Conservation (phyloP, 2,329 filamentous ascomycete genomes). For the Aspergillus sp. region DNA sequence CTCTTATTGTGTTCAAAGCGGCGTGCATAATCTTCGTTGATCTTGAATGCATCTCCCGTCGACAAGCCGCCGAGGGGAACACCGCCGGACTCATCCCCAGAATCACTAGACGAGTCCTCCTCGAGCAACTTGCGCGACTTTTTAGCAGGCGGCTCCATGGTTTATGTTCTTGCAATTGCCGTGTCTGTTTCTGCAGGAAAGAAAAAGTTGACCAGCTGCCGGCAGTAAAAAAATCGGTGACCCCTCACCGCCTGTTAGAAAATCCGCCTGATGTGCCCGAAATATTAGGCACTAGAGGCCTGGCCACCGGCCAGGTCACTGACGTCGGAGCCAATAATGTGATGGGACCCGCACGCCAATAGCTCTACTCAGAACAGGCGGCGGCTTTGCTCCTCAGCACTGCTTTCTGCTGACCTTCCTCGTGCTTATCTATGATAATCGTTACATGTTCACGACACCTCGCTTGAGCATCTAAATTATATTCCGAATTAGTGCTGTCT, state of each 20-base stretch:
- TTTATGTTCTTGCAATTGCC: slow-evolving; percentile 6
- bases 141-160: slow-evolving; percentile 45
- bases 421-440: slow-evolving; percentile 15
- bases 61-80: slow-evolving; percentile 34
- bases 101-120: slow-evolving; percentile 41
- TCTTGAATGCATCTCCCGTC: slow-evolving; percentile 59
- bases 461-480: background rate
- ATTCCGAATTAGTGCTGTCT: slow-evolving; percentile 7
- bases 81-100: slow-evolving; percentile 41
- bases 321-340: slow-evolving; percentile 39
- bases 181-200: slow-evolving; percentile 1
- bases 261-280: slow-evolving; percentile 18
- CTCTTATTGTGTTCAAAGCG: slow-evolving; percentile 98
- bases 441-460: slow-evolving; percentile 9
- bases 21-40: slow-evolving; percentile 87
- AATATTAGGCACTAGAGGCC: slow-evolving; percentile 12
- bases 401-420: slow-evolving; percentile 16
- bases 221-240: slow-evolving; percentile 32
- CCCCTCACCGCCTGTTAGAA: slow-evolving; percentile 24
- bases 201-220: slow-evolving; percentile 19
- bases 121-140: slow-evolving; percentile 42
- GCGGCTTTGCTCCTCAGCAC: slow-evolving; percentile 15
- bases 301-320: slow-evolving; percentile 18
- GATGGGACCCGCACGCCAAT: slow-evolving; percentile 18
- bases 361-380: slow-evolving; percentile 20